Evolutionary conservation across 148 eudicot genomes (phyloP).

Genomic region (Talinum fruticosum): DNA sequence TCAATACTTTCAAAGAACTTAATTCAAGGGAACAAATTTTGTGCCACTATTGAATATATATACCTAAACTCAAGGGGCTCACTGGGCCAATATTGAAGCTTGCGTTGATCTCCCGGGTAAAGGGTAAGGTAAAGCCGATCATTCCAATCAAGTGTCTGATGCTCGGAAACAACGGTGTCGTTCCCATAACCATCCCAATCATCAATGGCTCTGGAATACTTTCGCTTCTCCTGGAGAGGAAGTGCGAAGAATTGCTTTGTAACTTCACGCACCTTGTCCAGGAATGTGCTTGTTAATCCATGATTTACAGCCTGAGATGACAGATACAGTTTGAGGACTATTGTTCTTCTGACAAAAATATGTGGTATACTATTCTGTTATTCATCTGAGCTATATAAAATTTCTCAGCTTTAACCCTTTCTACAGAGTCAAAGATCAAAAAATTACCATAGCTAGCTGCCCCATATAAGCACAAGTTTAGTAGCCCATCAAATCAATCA

Average conservation of each 20-base stretch:
- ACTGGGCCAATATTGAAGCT: slow-evolving; percentile 56
- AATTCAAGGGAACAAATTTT: background rate
- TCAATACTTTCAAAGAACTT: background rate
- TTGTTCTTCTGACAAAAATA: background rate
- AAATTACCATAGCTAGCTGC: no score
- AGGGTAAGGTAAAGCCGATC: slow-evolving; percentile 55
- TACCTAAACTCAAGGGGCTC: slow-evolving; percentile 54
- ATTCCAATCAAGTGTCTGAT: slow-evolving; percentile 58
- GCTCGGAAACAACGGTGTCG: slow-evolving; percentile 37
- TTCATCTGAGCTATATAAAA: no score
- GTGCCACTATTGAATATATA: slow-evolving; percentile 1
- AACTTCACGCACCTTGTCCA: slow-evolving; percentile 48
- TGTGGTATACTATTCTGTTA: background rate
- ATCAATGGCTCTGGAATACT: slow-evolving; percentile 29
- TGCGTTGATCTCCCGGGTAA: slow-evolving; percentile 39
- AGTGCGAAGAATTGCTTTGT: slow-evolving; percentile 48
- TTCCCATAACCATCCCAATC: slow-evolving; percentile 60
- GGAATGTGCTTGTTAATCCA: slow-evolving; percentile 44
- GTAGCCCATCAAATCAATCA: no score
- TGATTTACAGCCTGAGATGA: slow-evolving; percentile 48
- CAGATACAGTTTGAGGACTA: background rate
- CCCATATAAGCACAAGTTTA: no score
- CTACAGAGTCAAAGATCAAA: no score
- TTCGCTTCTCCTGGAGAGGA: slow-evolving; percentile 54
- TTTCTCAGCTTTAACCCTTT: no score